Evolutionary conservation across 192 early-diverging fungal genomes (phyloP), one percentile per base, ranked within the genome.

Genomic region (Phlyctochytrium arcticum): DNA sequence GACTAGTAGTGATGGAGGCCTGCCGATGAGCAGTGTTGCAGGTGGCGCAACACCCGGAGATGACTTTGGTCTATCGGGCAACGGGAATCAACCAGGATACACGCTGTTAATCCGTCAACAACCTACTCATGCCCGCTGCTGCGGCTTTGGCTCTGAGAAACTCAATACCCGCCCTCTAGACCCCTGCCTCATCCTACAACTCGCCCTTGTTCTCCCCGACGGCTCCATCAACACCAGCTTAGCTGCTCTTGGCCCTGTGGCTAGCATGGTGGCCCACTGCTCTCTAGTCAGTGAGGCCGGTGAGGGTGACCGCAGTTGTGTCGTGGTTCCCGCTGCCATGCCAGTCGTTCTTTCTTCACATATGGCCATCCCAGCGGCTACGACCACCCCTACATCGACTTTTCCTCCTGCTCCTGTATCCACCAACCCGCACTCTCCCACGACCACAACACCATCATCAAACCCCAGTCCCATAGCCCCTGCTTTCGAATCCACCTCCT

Each of bases 101-200:
- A 69, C 74, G 32, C 76, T 90, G 24, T 68, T 77, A 35, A 81
- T 91, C 62, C 82, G 82, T 3, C 88, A 90, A 63, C 86, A 89
- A 58, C 90, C 88, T 29, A 67, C 79, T 35, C 66, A 84, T 48
- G 90, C 90, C 29, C 79, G 90, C 7, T 88, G 88, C 87, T 89
- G 87, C 56, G 90, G 88, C 10, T 91, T 89, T 63, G 86, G 88
- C 32, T 83, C 82, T 5, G 85, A 89, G 54, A 86, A 84, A 62
- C 75, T 85, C 74, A 84, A 87, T 72, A 73, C 80, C 29, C 74
- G 85, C 9, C 80, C 80, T 49, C 77, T 85, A 19, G 84, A 84
- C 44, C 87, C 87, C 8, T 83, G 84, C 23, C 84, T 85, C 6
- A 83, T 89, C 58, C 54, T 87, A 10, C 82, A 85, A 67, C 71